Base-by-base conservation (phyloP, 2,329 filamentous ascomycete species). In the Phialophora verrucosa region DNA sequence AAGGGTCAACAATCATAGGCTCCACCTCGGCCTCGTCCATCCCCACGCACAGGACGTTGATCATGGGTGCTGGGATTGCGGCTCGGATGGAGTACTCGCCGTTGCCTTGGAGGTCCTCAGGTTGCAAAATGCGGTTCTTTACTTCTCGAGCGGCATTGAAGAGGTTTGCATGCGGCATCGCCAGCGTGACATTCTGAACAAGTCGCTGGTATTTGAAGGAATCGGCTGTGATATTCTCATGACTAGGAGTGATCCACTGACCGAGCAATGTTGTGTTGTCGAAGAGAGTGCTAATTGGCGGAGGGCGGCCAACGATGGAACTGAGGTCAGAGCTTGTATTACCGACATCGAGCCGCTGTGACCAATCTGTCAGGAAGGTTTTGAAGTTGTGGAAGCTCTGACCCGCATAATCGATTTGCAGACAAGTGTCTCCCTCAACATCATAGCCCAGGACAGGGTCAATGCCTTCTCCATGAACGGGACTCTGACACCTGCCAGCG, bases 171-270 rank as follows among this genome's bases (percentile, higher is more conserved):
- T 95, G 91, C 0, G 91, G 91, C 84, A 93, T 89, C 0, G 90
- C 90, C 70, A 93, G 82, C 0, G 89, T 91, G 29, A 92, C 86
- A 69, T 93, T 93, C 74, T 93, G 91, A 72, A 94, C 80, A 44
- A 90, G 82, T 29, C 90, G 82, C 0, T 80, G 78, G 61, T 85
- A 75, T 11, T 81, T 74, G 4, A 81, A 74, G 3, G 83, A 89
- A 0, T 82, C 78, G 3, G 78, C 75, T 0, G 82, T 81, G 20
- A 88, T 83, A 63, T 91, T 81, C 38, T 82, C 78, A 8, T 83
- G 72, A 47, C 65, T 63, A 0, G 77, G 80, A 64, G 90, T 83
- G 44, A 93, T 87, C 91, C 91, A 95, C 1, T 86, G 82, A 0
- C 87, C 88, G 1, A 79, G 83, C 62, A 93, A 81, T 0, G 90